phyloP scores from a whole-genome alignment of 352 stramenopile genomes.

The Pythium utonaiense region DNA sequence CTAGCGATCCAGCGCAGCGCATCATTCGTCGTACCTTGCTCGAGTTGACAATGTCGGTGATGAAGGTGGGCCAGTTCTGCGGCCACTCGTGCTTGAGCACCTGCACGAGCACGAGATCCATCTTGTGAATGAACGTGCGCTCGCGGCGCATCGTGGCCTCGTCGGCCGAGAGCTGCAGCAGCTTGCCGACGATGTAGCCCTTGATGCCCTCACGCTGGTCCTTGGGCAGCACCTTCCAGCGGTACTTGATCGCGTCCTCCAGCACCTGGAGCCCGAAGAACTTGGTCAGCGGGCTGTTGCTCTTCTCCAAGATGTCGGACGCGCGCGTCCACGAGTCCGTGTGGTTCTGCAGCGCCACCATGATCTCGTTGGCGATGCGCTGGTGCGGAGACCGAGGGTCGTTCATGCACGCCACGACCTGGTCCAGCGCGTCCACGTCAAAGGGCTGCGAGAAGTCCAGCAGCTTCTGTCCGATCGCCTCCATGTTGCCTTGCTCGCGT shows the following conservation, averaged over 20 bases:
- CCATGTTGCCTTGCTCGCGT: slow-evolving; percentile 46
- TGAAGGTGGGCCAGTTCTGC: slow-evolving; percentile 99
- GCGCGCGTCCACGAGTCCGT: slow-evolving; percentile 91
- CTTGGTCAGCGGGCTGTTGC: slow-evolving; percentile 83
- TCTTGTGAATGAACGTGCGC: slow-evolving; percentile 93
- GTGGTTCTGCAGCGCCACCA: slow-evolving; percentile 93
- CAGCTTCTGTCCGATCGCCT: slow-evolving; percentile 89
- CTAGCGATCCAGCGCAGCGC: no score
- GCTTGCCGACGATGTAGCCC: slow-evolving; percentile 97
- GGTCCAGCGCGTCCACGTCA: slow-evolving; percentile 94
- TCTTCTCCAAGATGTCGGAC: slow-evolving; percentile 96
- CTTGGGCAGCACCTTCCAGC: slow-evolving; percentile 95
- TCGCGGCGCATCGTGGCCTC: slow-evolving; percentile 87
- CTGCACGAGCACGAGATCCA: slow-evolving; percentile 97
- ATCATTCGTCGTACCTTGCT: slow-evolving; percentile 89
- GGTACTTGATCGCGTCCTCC: slow-evolving; percentile 96
- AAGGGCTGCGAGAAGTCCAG: slow-evolving; percentile 95
- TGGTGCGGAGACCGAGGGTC: slow-evolving; percentile 93
- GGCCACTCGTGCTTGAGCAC: slow-evolving; percentile 99
- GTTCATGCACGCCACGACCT: slow-evolving; percentile 96
- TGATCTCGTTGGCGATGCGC: slow-evolving; percentile 89
- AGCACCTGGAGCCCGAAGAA: slow-evolving; percentile 95
- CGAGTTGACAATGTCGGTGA: slow-evolving; percentile 93
- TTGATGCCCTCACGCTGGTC: slow-evolving; percentile 98
- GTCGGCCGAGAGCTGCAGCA: slow-evolving; percentile 92